phyloP scores from a whole-genome alignment of 2,329 filamentous ascomycete species.

The Leptographium galeiforme region DNA sequence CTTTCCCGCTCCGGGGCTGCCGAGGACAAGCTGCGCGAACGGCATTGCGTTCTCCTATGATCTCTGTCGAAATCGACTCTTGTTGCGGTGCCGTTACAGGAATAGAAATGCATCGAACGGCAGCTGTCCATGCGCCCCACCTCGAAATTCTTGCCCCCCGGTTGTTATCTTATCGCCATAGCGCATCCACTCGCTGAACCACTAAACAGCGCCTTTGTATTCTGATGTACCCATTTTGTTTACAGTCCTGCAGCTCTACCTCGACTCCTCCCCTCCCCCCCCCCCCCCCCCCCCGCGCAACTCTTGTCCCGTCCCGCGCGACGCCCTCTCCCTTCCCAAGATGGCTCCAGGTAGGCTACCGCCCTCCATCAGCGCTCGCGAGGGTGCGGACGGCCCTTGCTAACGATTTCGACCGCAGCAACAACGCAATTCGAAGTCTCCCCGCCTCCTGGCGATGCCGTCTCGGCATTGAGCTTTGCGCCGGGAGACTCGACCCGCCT shows the following conservation, averaged over 20 bases:
- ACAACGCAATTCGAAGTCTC: constrained; percentile 52
- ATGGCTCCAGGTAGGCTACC: constrained; percentile 10
- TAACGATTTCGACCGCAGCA: neutral
- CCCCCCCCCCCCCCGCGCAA: neutral
- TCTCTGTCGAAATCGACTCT: neutral
- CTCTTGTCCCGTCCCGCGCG: neutral
- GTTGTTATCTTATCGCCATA: constrained; percentile 12
- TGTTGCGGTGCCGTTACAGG: neutral
- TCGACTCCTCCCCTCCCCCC: neutral
- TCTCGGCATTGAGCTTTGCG: constrained; percentile 78
- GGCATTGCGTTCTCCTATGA: constrained; percentile 29
- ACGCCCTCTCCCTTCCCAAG: neutral
- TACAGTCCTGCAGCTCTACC: constrained; percentile 3
- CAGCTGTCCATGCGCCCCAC: neutral
- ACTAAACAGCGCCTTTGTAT: neutral
- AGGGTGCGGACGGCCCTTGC: neutral
- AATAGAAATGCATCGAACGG: neutral
- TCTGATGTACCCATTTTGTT: constrained; percentile 5
- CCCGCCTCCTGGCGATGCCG: constrained; percentile 71
- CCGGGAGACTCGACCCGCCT: constrained; percentile 61
- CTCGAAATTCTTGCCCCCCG: neutral
- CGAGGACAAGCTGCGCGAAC: constrained; percentile 69
- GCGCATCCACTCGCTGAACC: neutral
- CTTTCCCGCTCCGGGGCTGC: constrained; percentile 91
- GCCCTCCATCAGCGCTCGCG: neutral